Evolutionary conservation across 306 rosid species (phyloP).

Genomic region (Notholithocarpus densiflorus): DNA sequence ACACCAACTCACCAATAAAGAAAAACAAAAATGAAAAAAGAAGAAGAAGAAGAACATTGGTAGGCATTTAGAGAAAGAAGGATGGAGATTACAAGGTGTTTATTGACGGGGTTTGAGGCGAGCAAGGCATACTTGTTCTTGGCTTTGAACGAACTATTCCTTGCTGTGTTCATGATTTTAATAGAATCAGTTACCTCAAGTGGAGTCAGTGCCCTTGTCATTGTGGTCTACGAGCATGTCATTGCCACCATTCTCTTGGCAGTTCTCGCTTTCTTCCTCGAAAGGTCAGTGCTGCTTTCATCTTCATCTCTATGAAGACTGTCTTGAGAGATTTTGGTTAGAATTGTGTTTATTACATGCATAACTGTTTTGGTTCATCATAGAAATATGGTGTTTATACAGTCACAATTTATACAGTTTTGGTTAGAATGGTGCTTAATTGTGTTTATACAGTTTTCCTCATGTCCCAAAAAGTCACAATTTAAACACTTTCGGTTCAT

Average conservation of each 20-base stretch:
- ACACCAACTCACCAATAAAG: too few species aligned
- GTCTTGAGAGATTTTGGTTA: too few species aligned
- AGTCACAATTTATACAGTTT: too few species aligned
- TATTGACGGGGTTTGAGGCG: not conserved
- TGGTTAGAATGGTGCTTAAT: too few species aligned
- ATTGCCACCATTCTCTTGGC: slow-evolving; percentile 5
- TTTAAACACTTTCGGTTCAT: too few species aligned
- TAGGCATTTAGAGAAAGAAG: not conserved
- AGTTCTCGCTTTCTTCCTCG: slow-evolving; percentile 6
- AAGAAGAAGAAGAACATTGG: not conserved
- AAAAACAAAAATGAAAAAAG: too few species aligned
- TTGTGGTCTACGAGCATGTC: slow-evolving; percentile 5
- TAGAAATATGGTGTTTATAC: too few species aligned
- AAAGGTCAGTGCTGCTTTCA: not conserved
- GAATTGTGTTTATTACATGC: too few species aligned
- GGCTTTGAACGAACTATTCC: not conserved
- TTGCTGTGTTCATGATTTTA: slow-evolving; percentile 13
- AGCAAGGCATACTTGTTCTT: slow-evolving; percentile 4
- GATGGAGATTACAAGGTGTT: not conserved
- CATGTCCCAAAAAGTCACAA: too few species aligned
- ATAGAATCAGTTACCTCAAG: not conserved
- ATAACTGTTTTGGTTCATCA: too few species aligned
- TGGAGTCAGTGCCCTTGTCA: not conserved
- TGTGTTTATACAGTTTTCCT: too few species aligned
- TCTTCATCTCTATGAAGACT: not conserved